Base-by-base conservation (phyloP, 495 filamentous ascomycete genomes). In the Cladorrhinum samala region DNA sequence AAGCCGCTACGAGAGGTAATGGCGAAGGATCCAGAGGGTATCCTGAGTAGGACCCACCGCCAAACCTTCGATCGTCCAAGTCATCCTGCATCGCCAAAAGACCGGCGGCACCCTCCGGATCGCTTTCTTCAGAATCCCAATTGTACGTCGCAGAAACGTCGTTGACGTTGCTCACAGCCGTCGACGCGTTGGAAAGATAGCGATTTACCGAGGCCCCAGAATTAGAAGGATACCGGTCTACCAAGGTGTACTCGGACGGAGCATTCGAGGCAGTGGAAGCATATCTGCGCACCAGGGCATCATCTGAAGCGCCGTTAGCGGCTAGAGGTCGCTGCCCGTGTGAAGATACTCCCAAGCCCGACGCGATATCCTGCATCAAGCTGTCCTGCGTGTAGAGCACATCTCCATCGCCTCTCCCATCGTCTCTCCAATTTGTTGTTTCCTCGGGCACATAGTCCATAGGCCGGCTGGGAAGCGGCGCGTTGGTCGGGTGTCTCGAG, bases 41-140 rank as follows among this genome's bases (percentile, higher is more conserved):
- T 7, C 52, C 27, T 6, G 64, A 54, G 41, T 64, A 65, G 53
- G 49, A 62, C 47, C 59, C 59, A 64, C 61, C 74, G 52, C 45
- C 83, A 49, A 83, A 81, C 39, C 78, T 73, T 17, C 85, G 82
- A 42, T 96, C 90, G 62, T 96, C 83, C 67, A 91, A 83, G 48
- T 96, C 93, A 68, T 88, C 80, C 30, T 81, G 84, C 78, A 98
- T 79, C 61, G 91, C 90, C 57, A 84, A 82, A 16, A 94, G 71
- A 1, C 93, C 93, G 21, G 88, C 89, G 18, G 87, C 86, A 21
- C 89, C 92, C 68, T 99, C 93, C 0, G 89, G 82, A 56, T 99
- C 93, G 60, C 90, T 96, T 23, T 89, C 88, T 54, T 93, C 76
- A 23, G 69, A 70, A 16, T 71, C 68, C 53, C 60, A 67, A 21